Percentiles rank a stretch among this genome's conserved stretches.
phyloP scores from a whole-genome alignment of 2,329 filamentous ascomycete genomes.

The Colletotrichum tropicicola region DNA sequence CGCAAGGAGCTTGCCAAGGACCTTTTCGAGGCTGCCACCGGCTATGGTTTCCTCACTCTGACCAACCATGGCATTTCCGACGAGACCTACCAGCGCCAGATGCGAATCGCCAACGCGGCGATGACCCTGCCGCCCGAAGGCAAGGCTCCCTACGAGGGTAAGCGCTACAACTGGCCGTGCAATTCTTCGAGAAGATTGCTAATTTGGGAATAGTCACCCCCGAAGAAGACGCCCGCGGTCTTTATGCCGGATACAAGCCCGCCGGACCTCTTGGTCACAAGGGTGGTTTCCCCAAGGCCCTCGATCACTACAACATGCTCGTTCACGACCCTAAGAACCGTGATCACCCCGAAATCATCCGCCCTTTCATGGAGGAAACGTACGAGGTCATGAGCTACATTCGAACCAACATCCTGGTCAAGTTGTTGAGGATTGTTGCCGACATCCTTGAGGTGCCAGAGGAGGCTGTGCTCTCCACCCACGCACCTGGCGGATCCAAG shows the following conservation, averaged over 20 bases:
- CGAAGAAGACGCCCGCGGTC: conserved; percentile 38
- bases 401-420: conserved; percentile 38
- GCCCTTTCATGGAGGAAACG: conserved; percentile 35
- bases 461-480: conserved; percentile 44
- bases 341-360: conserved; percentile 33
- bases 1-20: conserved; percentile 37
- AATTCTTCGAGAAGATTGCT: too few relatives aligned
- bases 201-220: too few relatives aligned
- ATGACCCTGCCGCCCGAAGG: conserved; percentile 38
- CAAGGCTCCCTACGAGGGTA: conserved; percentile 39
- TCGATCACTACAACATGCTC: conserved; percentile 16
- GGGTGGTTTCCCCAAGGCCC: conserved; percentile 5
- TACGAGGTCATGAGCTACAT: conserved; percentile 39
- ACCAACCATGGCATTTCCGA: conserved; percentile 39
- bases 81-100: conserved; percentile 36
- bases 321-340: conserved; percentile 37
- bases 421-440: conserved; percentile 48
- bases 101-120: conserved; percentile 37
- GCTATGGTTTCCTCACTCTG: conserved; percentile 37
- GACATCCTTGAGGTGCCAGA: conserved; percentile 48
- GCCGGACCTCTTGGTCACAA: conserved; percentile 35
- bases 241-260: conserved; percentile 40
- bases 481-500: conserved; percentile 43
- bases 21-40: conserved; percentile 39
- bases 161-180: too few relatives aligned